Evolutionary conservation across 768 basidiomycete genomes (phyloP), one percentile per base, ranked within the genome.

Genomic region (Lactarius vividus): DNA sequence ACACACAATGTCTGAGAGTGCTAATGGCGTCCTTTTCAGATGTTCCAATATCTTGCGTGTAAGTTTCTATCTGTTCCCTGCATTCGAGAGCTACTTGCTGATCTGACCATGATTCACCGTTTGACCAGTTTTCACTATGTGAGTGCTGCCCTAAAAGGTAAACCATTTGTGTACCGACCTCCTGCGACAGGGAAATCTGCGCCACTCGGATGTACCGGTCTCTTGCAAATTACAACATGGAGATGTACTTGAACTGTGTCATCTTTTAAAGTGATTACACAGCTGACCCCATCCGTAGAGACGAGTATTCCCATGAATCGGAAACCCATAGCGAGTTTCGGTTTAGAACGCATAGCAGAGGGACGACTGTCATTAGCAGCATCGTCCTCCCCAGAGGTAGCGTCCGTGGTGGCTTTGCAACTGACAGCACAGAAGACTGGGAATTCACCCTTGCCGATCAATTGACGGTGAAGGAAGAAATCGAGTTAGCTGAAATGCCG

Each of bases 181-280:
- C 1, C 23, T 1, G 26, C 46, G 29, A 31, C 18, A 63, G 62
- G 65, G 2, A 33, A 35, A 66, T 66, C 23, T 60, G 54, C 29
- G 60, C 60, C 11, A 66, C 65, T 11, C 60, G 65, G 18, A 66
- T 66, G 59, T 66, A 66, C 33, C 65, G 65, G 7, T 33, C 3
- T 6, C 65, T 62, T 15, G 15, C 35, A 10, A 16, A 39, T 29
- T 49, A 44, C 35, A 23, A 60, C 16, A 42, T 49, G 40, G 53
- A 42, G 1, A 10, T 53, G 53, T 57, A 66, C 8, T 44, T 23
- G n/a, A 13, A 26, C 49, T 26, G 6, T 28, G 13, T 26, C 26
- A 9, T n/a, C 42, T 44, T 44, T 10, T 10, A 42, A 16, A 20
- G 7, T 49, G 49, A 26, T 26, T 13, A 15, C 26, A 26, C 26